Evolutionary conservation across 345 rosid genomes (phyloP).

Genomic region (Citrus inodora): DNA sequence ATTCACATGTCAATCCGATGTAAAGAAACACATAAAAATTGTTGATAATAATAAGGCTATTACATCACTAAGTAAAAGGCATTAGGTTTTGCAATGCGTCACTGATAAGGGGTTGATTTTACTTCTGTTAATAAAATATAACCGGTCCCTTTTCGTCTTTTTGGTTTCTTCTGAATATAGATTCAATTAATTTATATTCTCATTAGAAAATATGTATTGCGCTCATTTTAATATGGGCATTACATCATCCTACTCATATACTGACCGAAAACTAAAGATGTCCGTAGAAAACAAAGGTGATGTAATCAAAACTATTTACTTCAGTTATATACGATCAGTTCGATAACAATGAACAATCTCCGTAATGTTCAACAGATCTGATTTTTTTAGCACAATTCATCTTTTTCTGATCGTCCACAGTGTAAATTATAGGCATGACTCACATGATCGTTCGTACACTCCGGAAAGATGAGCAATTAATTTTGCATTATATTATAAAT

Average conservation of each 20-base stretch:
- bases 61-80: neutral
- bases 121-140: neutral
- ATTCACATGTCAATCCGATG: neutral
- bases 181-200: neutral
- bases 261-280: neutral
- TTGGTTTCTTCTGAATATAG: neutral
- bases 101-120: constrained; percentile 1
- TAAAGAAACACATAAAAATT: neutral
- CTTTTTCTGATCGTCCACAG: neutral
- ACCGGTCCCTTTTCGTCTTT: neutral
- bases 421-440: neutral
- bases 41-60: constrained; percentile 4
- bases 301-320: neutral
- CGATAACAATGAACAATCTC: neutral
- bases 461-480: neutral
- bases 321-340: neutral
- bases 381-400: neutral
- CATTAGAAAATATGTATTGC: neutral
- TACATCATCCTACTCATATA: constrained; percentile 25
- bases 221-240: neutral
- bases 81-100: neutral
- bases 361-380: neutral
- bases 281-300: neutral
- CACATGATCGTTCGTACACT: neutral
- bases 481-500: neutral